Evolutionary conservation across 1,139 yeast genomes (phyloP).

Genomic region (Debaryomycetaceae sp.): DNA sequence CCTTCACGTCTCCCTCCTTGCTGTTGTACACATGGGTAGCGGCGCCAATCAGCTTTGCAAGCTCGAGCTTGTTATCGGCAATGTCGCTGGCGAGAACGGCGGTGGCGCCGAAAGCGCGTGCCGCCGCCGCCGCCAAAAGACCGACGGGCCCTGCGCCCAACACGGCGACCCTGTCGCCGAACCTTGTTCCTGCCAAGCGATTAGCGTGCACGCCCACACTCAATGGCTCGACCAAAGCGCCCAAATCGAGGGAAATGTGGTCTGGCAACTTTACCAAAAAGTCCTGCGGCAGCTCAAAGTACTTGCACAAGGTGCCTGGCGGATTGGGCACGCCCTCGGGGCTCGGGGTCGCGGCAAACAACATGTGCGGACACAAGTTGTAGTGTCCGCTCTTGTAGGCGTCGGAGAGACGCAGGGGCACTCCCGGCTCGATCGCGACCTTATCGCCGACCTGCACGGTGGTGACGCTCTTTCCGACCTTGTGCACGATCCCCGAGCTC

Average conservation of each 20-base stretch:
- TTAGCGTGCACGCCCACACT: constrained; percentile 81
- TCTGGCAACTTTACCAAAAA: constrained; percentile 74
- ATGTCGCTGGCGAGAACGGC: constrained; percentile 58
- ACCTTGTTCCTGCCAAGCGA: constrained; percentile 52
- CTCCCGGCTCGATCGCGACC: constrained; percentile 68
- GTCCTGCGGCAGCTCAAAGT: constrained; percentile 72
- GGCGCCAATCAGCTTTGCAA: constrained; percentile 46
- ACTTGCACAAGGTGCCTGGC: constrained; percentile 65
- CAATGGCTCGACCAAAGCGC: constrained; percentile 83
- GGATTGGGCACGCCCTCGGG: constrained; percentile 32
- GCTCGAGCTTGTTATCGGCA: constrained; percentile 44
- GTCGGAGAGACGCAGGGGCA: constrained; percentile 66
- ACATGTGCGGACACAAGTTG: constrained; percentile 75
- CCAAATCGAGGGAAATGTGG: constrained; percentile 68
- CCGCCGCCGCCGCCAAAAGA: constrained; percentile 64
- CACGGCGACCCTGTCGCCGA: constrained; percentile 68
- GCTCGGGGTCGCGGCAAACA: constrained; percentile 76
- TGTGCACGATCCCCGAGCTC: constrained; percentile 59
- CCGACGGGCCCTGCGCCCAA: constrained; percentile 97
- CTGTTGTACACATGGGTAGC: constrained; percentile 58
- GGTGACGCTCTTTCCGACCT: constrained; percentile 53
- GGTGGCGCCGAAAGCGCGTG: constrained; percentile 74
- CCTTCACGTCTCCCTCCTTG: constrained; percentile 25
- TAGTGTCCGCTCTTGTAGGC: constrained; percentile 69
- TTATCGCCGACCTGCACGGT: constrained; percentile 61